Evolutionary conservation across 2,329 filamentous ascomycete species (phyloP).

Genomic region (Penicillium crustosum): DNA sequence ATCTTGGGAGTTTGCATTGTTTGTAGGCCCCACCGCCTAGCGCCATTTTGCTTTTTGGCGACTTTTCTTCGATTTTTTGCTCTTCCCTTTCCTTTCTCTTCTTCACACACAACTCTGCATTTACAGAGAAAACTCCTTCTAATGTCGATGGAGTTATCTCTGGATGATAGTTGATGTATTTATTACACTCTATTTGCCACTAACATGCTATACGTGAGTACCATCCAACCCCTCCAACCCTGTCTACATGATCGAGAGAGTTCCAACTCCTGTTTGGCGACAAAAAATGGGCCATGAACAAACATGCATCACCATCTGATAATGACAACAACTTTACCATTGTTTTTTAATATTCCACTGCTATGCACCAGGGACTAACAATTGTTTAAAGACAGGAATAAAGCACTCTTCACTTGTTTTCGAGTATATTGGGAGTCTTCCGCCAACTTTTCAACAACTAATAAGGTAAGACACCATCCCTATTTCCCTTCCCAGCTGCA

Average conservation of each 20-base stretch:
- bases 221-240: conserved; percentile 6
- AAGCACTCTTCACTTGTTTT: not conserved
- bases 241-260: conserved; percentile 51
- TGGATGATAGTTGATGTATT: not conserved
- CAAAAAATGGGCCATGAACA: conserved; percentile 57
- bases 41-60: conserved; percentile 22
- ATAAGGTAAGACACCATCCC: conserved; percentile 17
- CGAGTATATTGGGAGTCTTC: conserved; percentile 8
- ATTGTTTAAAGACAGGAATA: conserved; percentile 15
- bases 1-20: conserved; percentile 43
- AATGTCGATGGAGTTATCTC: conserved; percentile 20
- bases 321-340: conserved; percentile 12
- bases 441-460: not conserved
- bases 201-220: conserved; percentile 31
- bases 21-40: conserved; percentile 31
- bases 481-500: conserved; percentile 1
- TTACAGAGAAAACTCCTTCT: conserved; percentile 15
- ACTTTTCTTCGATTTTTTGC: conserved; percentile 17
- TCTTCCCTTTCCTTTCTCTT: conserved; percentile 21
- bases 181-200: not conserved
- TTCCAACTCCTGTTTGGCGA: conserved; percentile 55
- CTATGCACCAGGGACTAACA: conserved; percentile 18
- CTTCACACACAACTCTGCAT: conserved; percentile 21
- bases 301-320: conserved; percentile 64
- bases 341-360: conserved; percentile 6